These are phyloP conservation scores for Emergomyces orientalis DNA, from an alignment of 2,329 filamentous ascomycete genomes.

Conservation along the genomic window DNA sequence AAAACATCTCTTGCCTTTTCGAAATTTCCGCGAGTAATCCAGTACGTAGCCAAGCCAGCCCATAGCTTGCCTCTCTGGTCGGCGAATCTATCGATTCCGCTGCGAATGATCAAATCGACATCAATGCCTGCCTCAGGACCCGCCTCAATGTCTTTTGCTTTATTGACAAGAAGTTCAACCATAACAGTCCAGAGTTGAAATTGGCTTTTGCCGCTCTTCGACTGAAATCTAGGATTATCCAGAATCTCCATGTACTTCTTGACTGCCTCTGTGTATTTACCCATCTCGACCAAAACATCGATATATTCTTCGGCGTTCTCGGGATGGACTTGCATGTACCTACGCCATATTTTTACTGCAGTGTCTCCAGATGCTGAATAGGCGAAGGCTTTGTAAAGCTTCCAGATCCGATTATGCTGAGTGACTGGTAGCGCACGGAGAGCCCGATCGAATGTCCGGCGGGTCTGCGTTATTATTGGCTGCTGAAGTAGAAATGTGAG, in stretches of 20 bases:
- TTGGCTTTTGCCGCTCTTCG: slow-evolving; percentile 86
- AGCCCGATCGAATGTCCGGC: slow-evolving; percentile 83
- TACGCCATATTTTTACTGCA: slow-evolving; percentile 83
- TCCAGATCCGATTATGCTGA: slow-evolving; percentile 94
- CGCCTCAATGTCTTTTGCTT: slow-evolving; percentile 76
- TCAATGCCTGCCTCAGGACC: slow-evolving; percentile 74
- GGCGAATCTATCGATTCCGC: slow-evolving; percentile 79
- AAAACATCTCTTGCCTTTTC: slow-evolving; percentile 88
- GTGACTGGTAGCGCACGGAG: slow-evolving; percentile 85
- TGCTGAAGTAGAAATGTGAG: slow-evolving; percentile 82
- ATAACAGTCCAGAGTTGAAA: slow-evolving; percentile 98
- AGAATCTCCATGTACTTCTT: slow-evolving; percentile 85
- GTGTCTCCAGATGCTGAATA: slow-evolving; percentile 84
- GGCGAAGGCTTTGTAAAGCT: slow-evolving; percentile 80
- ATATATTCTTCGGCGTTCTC: slow-evolving; percentile 95
- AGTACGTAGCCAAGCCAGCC: slow-evolving; percentile 91
- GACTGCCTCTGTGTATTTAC: slow-evolving; percentile 82
- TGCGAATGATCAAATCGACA: slow-evolving; percentile 84
- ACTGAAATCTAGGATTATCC: slow-evolving; percentile 81
- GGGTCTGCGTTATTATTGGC: slow-evolving; percentile 78
- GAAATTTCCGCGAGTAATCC: slow-evolving; percentile 87
- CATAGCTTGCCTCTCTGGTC: slow-evolving; percentile 93
- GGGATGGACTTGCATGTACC: slow-evolving; percentile 95
- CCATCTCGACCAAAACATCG: slow-evolving; percentile 70
- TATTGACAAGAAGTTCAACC: slow-evolving; percentile 85